Percentiles rank a stretch among this genome's conserved stretches.
These are phyloP conservation scores for Kwoniella sp. DNA, from an alignment of 768 basidiomycete species.

Conservation along the genomic window DNA sequence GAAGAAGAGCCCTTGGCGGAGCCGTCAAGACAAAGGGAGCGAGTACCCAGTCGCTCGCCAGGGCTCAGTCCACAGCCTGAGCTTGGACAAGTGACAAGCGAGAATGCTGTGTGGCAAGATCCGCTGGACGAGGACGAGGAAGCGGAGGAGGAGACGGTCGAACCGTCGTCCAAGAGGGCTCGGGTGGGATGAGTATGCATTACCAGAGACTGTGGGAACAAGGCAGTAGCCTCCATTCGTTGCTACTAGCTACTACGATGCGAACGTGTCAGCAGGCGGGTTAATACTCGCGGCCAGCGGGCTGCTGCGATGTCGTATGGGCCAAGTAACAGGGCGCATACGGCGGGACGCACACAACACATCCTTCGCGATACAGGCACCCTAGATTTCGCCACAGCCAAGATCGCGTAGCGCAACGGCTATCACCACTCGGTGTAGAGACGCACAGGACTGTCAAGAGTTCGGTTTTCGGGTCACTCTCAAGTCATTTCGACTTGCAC, in stretches of 20 bases:
- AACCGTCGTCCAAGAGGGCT: slow-evolving; percentile 10
- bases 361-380: too few species aligned
- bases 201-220: neutral
- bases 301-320: neutral
- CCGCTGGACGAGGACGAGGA: slow-evolving; percentile 40
- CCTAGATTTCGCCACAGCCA: too few species aligned
- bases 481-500: too few species aligned
- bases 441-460: too few species aligned
- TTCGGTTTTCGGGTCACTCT: neutral
- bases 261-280: too few species aligned
- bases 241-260: too few species aligned
- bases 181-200: slow-evolving; percentile 2
- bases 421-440: too few species aligned
- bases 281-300: neutral
- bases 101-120: slow-evolving; percentile 28
- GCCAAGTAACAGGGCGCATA: neutral
- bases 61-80: slow-evolving; percentile 28
- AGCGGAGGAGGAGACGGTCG: slow-evolving; percentile 13
- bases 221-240: too few species aligned
- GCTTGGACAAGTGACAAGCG: too few species aligned
- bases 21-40: slow-evolving; percentile 5
- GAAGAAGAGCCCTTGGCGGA: slow-evolving; percentile 4
- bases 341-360: too few species aligned
- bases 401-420: too few species aligned
- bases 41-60: slow-evolving; percentile 28